Conservation (phyloP, 2,329 filamentous ascomycete species). For the Pseudocercospora pini-densiflorae region DNA sequence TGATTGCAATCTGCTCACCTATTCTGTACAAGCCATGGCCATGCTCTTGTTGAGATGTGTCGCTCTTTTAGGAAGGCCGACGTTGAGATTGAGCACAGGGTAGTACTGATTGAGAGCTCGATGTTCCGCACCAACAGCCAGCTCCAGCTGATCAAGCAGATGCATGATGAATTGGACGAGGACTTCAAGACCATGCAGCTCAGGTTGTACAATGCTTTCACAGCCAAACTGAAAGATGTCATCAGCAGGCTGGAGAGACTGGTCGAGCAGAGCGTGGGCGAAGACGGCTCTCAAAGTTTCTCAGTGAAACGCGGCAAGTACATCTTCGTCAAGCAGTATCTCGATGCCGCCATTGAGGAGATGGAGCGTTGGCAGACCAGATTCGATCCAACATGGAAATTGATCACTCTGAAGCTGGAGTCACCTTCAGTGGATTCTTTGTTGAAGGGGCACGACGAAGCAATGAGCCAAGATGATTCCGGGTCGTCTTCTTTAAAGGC, state of each 20-base stretch:
- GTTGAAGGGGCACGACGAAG: background rate
- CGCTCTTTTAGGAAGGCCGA: conserved; percentile 28
- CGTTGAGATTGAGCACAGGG: conserved; percentile 26
- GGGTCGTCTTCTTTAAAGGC: background rate
- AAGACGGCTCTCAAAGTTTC: background rate
- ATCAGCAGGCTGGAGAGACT: conserved; percentile 2
- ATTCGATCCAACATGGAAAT: conserved; percentile 43
- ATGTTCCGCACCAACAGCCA: conserved; percentile 34
- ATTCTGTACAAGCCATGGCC: conserved; percentile 7
- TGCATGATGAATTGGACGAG: conserved; percentile 26
- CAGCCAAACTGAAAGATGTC: conserved; percentile 9
- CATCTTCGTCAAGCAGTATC: conserved; percentile 28
- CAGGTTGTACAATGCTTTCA: conserved; percentile 12
- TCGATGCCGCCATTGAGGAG: conserved; percentile 38
- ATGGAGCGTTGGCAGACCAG: conserved; percentile 40
- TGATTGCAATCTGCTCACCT: background rate
- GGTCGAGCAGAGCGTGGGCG: background rate
- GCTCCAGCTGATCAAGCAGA: conserved; percentile 31
- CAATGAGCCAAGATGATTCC: background rate
- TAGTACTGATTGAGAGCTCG: conserved; percentile 26
- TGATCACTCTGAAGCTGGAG: conserved; percentile 29
- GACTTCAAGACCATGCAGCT: conserved; percentile 31
- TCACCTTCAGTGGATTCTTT: conserved; percentile 3
- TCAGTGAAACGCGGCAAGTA: conserved; percentile 22
- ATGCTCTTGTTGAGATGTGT: conserved; percentile 10